Conservation (phyloP, 2,329 filamentous ascomycete genomes). For the Colletotrichum incanum region DNA sequence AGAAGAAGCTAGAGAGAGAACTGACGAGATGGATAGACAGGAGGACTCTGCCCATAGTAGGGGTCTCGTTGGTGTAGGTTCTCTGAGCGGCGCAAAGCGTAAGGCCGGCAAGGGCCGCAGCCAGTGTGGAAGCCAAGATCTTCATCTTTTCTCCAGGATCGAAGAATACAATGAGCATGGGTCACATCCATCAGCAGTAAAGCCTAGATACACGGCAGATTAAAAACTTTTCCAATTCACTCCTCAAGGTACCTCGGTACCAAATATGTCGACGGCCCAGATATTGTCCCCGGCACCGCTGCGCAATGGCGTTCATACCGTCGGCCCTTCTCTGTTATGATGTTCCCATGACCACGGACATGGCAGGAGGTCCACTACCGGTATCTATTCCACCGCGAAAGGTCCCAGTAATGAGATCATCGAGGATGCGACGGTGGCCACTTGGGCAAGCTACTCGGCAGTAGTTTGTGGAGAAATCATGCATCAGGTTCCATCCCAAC, state of each 20-base stretch:
- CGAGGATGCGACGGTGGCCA: neutral
- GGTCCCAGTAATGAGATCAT: constrained; percentile 19
- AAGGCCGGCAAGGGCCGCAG: constrained; percentile 4
- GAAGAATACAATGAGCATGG: neutral
- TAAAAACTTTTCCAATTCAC: neutral
- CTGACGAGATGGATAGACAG: constrained; percentile 49
- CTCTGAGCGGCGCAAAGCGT: constrained; percentile 26
- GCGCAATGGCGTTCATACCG: neutral
- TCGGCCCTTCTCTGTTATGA: constrained; percentile 10
- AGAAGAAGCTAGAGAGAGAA: neutral
- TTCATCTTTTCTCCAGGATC: constrained; percentile 17
- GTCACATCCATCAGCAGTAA: neutral
- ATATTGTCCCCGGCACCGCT: neutral
- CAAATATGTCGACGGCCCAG: neutral
- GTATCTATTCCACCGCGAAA: neutral
- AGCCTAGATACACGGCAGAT: neutral
- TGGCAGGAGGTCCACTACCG: neutral
- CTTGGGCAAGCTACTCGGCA: constrained; percentile 8
- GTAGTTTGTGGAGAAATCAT: constrained; percentile 12
- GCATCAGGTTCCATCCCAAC: constrained; percentile 10
- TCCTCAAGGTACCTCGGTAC: neutral
- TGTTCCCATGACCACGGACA: constrained; percentile 12
- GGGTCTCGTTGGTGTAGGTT: constrained; percentile 24
- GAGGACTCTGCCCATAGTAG: constrained; percentile 44
- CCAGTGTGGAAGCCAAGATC: neutral